Percentiles rank a stretch among this genome's conserved stretches.
phyloP scores from a whole-genome alignment of 768 basidiomycete genomes.

The Russula virescens region DNA sequence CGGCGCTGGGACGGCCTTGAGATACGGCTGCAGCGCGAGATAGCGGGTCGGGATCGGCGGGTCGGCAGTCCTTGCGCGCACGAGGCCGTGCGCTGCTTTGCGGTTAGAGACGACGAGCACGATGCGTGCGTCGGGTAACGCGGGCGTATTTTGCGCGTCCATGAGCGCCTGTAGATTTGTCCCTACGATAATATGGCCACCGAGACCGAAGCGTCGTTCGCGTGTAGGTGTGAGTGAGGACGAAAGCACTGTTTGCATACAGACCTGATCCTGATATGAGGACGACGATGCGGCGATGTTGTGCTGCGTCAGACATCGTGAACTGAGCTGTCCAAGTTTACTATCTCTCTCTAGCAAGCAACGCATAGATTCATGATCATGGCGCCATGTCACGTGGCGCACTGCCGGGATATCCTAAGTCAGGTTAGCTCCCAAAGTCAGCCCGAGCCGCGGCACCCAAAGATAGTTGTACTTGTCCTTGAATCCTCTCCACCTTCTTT shows the following conservation, averaged over 20 bases:
- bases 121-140: conserved; percentile 67
- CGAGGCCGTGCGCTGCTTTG: conserved; percentile 84
- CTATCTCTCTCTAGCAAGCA: background rate
- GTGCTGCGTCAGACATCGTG: conserved; percentile 5
- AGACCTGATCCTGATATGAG: conserved; percentile 65
- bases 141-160: conserved; percentile 71
- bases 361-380: background rate
- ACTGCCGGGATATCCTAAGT: background rate
- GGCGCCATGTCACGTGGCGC: conserved; percentile 7
- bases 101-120: conserved; percentile 86
- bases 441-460: background rate
- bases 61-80: conserved; percentile 61
- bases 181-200: conserved; percentile 41
- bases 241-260: background rate
- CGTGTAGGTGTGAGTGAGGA: background rate
- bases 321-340: background rate
- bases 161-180: conserved; percentile 96
- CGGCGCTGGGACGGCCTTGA: conserved; percentile 47
- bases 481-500: conserved; percentile 7
- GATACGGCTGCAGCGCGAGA: conserved; percentile 78
- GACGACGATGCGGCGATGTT: conserved; percentile 30
- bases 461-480: background rate
- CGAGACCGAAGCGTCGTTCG: background rate
- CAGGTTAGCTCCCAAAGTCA: too few relatives aligned
- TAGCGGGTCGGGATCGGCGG: conserved; percentile 80